Evolutionary conservation across 2,329 filamentous ascomycete species (phyloP).

Genomic region (Ceratocystis variospora): DNA sequence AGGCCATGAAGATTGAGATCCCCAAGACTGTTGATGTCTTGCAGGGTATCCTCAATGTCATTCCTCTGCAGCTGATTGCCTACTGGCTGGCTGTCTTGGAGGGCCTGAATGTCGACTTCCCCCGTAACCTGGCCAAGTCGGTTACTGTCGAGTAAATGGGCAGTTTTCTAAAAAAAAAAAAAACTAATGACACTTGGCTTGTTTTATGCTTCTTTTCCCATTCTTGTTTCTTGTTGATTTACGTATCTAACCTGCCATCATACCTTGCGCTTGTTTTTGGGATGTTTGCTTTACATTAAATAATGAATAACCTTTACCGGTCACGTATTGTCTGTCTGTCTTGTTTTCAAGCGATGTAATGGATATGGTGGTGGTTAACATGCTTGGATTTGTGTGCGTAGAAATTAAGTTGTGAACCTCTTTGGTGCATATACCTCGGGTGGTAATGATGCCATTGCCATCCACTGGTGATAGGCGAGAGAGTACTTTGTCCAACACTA

Average conservation of each 20-base stretch:
- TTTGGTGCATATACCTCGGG: no score
- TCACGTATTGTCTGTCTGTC: conserved; percentile 6
- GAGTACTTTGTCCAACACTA: no score
- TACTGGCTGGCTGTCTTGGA: conserved; percentile 98
- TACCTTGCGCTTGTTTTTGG: conserved; percentile 19
- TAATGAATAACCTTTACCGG: conserved; percentile 8
- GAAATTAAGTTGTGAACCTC: no score
- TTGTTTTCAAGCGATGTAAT: conserved; percentile 5
- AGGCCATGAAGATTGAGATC: conserved; percentile 95
- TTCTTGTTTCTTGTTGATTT: conserved; percentile 17
- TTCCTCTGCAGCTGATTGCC: conserved; percentile 92
- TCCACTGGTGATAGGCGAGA: no score
- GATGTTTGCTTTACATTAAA: conserved; percentile 9
- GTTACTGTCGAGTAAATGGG: conserved; percentile 82
- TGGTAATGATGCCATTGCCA: no score
- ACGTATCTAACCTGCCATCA: conserved; percentile 18
- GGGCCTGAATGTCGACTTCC: conserved; percentile 96
- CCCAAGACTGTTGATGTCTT: conserved; percentile 89
- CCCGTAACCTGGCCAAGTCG: conserved; percentile 95
- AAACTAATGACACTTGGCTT: conserved; percentile 19
- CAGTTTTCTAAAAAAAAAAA: neutral
- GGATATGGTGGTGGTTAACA: neutral
- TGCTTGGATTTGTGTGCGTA: no score
- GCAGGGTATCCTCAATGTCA: conserved; percentile 94
- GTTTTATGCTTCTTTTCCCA: conserved; percentile 20